Conservation (phyloP, 108 stramenopile species). For the Conticribra guillardii region DNA sequence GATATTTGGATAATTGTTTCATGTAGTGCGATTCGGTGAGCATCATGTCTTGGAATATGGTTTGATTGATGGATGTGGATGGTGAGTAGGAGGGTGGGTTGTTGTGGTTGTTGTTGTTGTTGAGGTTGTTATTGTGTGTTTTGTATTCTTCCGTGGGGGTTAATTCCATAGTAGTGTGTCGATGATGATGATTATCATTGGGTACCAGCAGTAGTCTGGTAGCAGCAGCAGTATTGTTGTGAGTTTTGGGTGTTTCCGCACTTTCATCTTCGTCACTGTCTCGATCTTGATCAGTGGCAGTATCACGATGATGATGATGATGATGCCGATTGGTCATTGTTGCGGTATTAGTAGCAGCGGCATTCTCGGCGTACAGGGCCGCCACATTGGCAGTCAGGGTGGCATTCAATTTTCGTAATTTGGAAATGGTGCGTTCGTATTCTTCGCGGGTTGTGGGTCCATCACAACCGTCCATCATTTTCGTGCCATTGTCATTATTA, state of each 20-base stretch:
- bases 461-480: background rate
- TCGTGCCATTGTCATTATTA: background rate
- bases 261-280: background rate
- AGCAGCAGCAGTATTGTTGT: background rate
- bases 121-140: constrained; percentile 7
- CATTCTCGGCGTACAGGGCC: constrained; percentile 26
- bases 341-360: background rate
- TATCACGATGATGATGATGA: background rate
- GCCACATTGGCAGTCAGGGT: constrained; percentile 25
- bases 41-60: too few relatives aligned
- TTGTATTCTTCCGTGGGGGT: constrained; percentile 19
- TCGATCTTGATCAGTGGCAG: background rate
- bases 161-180: constrained; percentile 7
- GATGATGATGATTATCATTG: too few relatives aligned
- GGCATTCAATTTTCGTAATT: constrained; percentile 32
- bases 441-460: constrained; percentile 3
- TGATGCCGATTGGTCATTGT: background rate
- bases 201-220: too few relatives aligned
- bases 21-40: constrained; percentile 27
- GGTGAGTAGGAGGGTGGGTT: too few relatives aligned
- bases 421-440: constrained; percentile 23
- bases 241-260: background rate
- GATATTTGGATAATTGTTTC: constrained; percentile 11
- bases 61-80: too few relatives aligned
- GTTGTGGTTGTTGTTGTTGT: too few relatives aligned